A percentile compares a stretch with the other conserved stretches of the same genome.
These are phyloP conservation scores for Ulota crispa DNA, from an alignment of 225 moss, liverwort and hornwort species.

Conservation along the genomic window DNA sequence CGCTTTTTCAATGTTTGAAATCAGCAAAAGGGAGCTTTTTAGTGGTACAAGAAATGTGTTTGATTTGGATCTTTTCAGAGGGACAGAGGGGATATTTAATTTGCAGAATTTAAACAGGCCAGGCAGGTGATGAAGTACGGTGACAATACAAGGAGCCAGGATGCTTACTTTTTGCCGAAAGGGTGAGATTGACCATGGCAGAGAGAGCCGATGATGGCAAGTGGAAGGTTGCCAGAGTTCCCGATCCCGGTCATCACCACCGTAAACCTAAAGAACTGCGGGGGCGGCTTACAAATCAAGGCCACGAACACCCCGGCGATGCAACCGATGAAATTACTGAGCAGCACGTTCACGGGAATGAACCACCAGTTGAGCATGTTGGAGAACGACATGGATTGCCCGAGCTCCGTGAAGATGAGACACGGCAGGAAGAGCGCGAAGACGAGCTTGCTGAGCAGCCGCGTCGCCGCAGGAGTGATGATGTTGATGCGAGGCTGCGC, in stretches of 20 bases:
- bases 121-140: neutral
- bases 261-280: slow-evolving; percentile 71
- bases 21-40: too few relatives aligned
- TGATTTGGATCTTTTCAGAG: too few relatives aligned
- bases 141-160: neutral
- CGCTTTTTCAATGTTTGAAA: too few relatives aligned
- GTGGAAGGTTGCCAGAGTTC: slow-evolving; percentile 81
- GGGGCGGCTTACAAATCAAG: slow-evolving; percentile 73
- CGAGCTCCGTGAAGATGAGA: slow-evolving; percentile 93
- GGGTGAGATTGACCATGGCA: slow-evolving; percentile 78
- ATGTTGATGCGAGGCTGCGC: slow-evolving; percentile 66
- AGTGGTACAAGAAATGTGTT: too few relatives aligned
- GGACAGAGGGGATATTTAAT: too few relatives aligned
- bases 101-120: neutral
- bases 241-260: slow-evolving; percentile 93
- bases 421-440: slow-evolving; percentile 94
- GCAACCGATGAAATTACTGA: slow-evolving; percentile 74
- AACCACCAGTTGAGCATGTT: slow-evolving; percentile 96
- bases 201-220: slow-evolving; percentile 83
- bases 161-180: slow-evolving; percentile 58
- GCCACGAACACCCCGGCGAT: slow-evolving; percentile 75
- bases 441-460: slow-evolving; percentile 89
- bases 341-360: slow-evolving; percentile 83
- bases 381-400: slow-evolving; percentile 67
- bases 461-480: slow-evolving; percentile 64